Conservation (phyloP, 2,329 filamentous ascomycete genomes). For the Epichloe amarillans region DNA sequence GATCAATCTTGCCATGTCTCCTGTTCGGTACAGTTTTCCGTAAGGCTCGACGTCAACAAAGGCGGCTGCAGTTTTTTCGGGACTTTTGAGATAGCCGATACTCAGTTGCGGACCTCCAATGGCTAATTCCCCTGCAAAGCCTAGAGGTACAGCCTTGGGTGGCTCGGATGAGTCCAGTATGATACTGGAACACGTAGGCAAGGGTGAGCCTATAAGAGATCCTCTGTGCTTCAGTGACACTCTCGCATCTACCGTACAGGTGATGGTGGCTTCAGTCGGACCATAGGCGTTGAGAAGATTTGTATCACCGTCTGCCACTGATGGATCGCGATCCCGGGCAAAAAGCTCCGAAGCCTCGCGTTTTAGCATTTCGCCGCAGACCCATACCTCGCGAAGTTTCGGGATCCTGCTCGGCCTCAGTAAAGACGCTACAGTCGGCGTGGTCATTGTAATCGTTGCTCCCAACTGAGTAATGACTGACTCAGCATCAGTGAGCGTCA, state of each 20-base stretch:
- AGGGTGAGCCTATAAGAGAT: constrained; percentile 22
- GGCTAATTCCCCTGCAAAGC: constrained; percentile 62
- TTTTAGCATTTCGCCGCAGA: constrained; percentile 19
- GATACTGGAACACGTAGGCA: constrained; percentile 21
- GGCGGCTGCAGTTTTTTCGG: constrained; percentile 43
- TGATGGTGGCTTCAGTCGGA: constrained; percentile 15
- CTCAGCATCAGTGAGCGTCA: constrained; percentile 15
- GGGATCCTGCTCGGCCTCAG: constrained; percentile 16
- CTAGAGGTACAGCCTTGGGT: constrained; percentile 45
- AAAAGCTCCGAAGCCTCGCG: constrained; percentile 20
- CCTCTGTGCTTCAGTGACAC: constrained; percentile 13
- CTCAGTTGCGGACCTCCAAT: constrained; percentile 65
- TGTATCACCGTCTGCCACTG: constrained; percentile 1
- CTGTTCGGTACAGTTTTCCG: constrained; percentile 60
- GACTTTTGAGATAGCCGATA: constrained; percentile 53
- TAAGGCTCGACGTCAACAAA: constrained; percentile 51
- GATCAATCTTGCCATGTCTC: constrained; percentile 28
- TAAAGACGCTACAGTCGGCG: constrained; percentile 23
- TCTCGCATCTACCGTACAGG: constrained; percentile 11
- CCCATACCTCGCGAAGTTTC: constrained; percentile 14
- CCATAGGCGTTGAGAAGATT: constrained; percentile 15
- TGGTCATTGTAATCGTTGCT: constrained; percentile 25
- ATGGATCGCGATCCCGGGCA: constrained; percentile 5
- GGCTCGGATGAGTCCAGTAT: constrained; percentile 9
- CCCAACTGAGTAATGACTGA: constrained; percentile 14